A percentile compares a stretch with the other conserved stretches of the same genome.
Evolutionary conservation across 305 asterid genomes (phyloP).

Genomic region (Euphrasia arctica): DNA sequence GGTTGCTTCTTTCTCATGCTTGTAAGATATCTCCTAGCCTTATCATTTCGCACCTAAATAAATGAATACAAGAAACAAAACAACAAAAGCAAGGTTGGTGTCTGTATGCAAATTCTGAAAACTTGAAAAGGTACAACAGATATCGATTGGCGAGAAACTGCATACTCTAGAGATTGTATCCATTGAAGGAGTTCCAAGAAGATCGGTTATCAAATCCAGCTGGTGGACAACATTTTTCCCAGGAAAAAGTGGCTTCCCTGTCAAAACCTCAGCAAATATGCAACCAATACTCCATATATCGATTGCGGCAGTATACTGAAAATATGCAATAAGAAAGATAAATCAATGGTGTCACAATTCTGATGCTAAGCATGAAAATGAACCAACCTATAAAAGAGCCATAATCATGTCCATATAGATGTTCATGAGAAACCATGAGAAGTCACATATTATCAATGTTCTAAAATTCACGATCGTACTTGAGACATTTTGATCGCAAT

Average conservation of each 20-base stretch:
- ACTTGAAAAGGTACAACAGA: background rate
- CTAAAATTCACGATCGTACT: no score
- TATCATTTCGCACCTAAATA: slow-evolving; percentile 88
- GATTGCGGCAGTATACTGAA: slow-evolving; percentile 95
- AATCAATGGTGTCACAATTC: no score
- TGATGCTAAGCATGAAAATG: no score
- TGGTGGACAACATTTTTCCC: slow-evolving; percentile 97
- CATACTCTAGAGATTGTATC: slow-evolving; percentile 81
- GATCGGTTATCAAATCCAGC: slow-evolving; percentile 88
- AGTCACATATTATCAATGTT: no score
- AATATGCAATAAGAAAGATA: background rate
- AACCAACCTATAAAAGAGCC: no score
- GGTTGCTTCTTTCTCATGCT: slow-evolving; percentile 89
- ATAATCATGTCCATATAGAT: no score
- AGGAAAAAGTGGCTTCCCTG: slow-evolving; percentile 89
- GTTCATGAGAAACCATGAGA: no score
- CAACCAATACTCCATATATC: slow-evolving; percentile 99
- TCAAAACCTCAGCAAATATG: slow-evolving; percentile 92
- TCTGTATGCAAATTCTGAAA: background rate
- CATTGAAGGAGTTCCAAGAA: slow-evolving; percentile 90
- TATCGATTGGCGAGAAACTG: slow-evolving; percentile 13
- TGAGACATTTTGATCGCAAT: no score
- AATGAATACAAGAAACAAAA: slow-evolving; percentile 18
- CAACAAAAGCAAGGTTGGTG: slow-evolving; percentile 19
- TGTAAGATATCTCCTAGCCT: slow-evolving; percentile 87